These are phyloP conservation scores for Breynia disticha DNA, from an alignment of 441 rosid species.

Conservation along the genomic window DNA sequence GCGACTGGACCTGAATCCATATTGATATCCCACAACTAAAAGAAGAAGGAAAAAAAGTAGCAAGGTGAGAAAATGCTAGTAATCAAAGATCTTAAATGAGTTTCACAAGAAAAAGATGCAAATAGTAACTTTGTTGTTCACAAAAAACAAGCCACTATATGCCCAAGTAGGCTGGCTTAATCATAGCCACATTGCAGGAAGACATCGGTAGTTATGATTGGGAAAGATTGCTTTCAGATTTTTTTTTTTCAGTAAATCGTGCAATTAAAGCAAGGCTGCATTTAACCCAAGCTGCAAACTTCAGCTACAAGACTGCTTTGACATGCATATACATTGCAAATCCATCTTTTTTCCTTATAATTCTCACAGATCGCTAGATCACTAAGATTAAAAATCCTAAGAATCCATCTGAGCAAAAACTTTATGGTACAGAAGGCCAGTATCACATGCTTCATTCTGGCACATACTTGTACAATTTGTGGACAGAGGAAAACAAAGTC, in stretches of 20 bases:
- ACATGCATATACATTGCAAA: too few relatives aligned
- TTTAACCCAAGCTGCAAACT: too few relatives aligned
- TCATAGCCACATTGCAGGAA: neutral
- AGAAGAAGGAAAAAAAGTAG: conserved; percentile 37
- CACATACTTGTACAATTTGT: too few relatives aligned
- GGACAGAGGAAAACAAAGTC: too few relatives aligned
- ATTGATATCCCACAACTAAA: conserved; percentile 92
- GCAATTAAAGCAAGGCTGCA: too few relatives aligned
- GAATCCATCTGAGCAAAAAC: neutral
- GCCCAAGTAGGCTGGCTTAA: too few relatives aligned
- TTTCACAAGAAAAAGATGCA: conserved; percentile 3
- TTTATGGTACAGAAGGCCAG: neutral
- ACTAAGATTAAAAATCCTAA: neutral
- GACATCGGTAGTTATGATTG: neutral
- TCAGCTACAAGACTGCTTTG: too few relatives aligned
- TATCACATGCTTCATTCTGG: neutral
- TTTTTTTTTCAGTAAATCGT: too few relatives aligned
- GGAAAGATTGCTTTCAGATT: neutral
- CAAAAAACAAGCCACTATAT: too few relatives aligned
- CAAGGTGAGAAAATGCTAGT: conserved; percentile 8
- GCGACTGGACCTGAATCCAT: conserved; percentile 96
- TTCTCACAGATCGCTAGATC: neutral
- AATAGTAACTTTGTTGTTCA: neutral
- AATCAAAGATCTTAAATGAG: neutral
- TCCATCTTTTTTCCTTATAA: neutral